Conservation (phyloP, 2,329 filamentous ascomycete genomes). For the Trichoderma oligosporum region DNA sequence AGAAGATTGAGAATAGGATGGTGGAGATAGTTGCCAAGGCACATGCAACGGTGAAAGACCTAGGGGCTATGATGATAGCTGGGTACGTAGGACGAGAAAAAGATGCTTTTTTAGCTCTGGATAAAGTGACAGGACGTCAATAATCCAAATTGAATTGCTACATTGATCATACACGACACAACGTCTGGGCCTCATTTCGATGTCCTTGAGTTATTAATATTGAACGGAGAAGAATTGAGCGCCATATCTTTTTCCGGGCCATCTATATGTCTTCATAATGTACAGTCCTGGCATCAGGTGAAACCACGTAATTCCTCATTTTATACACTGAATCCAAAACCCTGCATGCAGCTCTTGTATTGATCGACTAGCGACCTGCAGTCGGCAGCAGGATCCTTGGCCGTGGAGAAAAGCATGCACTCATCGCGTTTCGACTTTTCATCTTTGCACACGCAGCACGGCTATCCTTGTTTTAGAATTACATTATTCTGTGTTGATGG, state of each 20-base stretch:
- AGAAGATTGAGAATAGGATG: constrained; percentile 30
- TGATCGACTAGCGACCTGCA: constrained; percentile 79
- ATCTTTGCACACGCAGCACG: constrained; percentile 95
- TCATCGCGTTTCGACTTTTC: constrained; percentile 92
- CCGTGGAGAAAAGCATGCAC: constrained; percentile 96
- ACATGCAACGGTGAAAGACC: constrained; percentile 21
- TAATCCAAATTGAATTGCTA: neutral
- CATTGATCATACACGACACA: neutral
- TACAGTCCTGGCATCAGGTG: constrained; percentile 19
- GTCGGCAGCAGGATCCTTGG: constrained; percentile 75
- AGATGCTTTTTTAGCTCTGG: constrained; percentile 22
- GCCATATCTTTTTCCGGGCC: constrained; percentile 25
- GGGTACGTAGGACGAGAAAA: constrained; percentile 29
- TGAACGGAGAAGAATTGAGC: constrained; percentile 11
- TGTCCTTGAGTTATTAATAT: neutral
- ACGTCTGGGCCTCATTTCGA: neutral
- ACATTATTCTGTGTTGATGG: neutral
- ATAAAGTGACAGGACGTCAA: neutral
- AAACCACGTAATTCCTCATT: neutral
- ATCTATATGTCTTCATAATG: constrained; percentile 24
- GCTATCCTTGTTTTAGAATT: constrained; percentile 49
- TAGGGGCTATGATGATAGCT: constrained; percentile 32
- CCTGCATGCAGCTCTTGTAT: constrained; percentile 89
- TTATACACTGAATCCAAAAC: constrained; percentile 78
- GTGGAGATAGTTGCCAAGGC: constrained; percentile 24